These are phyloP conservation scores for Aspergillus pseudoglaucus DNA, from an alignment of 2,329 filamentous ascomycete genomes.

Conservation along the genomic window DNA sequence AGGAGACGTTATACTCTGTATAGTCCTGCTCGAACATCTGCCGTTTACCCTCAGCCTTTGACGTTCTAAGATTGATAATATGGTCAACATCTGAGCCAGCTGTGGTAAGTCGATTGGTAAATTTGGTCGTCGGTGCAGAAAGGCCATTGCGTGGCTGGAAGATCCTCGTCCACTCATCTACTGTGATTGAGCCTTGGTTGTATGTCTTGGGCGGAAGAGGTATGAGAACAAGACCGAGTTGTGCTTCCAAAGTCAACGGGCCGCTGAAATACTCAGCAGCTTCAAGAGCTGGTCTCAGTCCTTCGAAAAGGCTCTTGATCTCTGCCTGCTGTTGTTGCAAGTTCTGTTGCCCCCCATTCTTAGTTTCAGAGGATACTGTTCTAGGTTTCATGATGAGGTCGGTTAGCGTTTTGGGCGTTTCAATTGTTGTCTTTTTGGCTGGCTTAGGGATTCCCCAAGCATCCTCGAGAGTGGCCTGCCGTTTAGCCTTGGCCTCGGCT, in stretches of 20 bases:
- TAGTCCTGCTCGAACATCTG: constrained; percentile 23
- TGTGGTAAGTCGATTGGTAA: constrained; percentile 33
- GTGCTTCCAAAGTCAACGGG: constrained; percentile 27
- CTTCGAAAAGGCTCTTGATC: constrained; percentile 21
- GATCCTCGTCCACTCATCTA: constrained; percentile 22
- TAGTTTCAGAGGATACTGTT: neutral
- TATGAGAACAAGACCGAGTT: constrained; percentile 32
- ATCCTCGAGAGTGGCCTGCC: constrained; percentile 23
- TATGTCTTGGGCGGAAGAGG: constrained; percentile 19
- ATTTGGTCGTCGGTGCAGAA: constrained; percentile 23
- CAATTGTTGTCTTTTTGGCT: constrained; percentile 1
- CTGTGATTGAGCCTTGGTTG: constrained; percentile 10
- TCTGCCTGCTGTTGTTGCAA: neutral
- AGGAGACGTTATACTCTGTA: constrained; percentile 20
- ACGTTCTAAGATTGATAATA: constrained; percentile 27
- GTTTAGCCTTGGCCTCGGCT: constrained; percentile 13
- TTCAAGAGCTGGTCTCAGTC: constrained; percentile 26
- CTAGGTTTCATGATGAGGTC: neutral
- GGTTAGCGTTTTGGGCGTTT: neutral
- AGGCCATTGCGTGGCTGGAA: constrained; percentile 27
- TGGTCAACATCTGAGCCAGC: constrained; percentile 36
- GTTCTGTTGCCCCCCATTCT: neutral
- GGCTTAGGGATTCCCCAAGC: constrained; percentile 18
- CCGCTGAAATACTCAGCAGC: constrained; percentile 30
- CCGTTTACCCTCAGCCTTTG: constrained; percentile 9